Conservation (phyloP, 306 rosid species). For the Ormosia semicastrata region DNA sequence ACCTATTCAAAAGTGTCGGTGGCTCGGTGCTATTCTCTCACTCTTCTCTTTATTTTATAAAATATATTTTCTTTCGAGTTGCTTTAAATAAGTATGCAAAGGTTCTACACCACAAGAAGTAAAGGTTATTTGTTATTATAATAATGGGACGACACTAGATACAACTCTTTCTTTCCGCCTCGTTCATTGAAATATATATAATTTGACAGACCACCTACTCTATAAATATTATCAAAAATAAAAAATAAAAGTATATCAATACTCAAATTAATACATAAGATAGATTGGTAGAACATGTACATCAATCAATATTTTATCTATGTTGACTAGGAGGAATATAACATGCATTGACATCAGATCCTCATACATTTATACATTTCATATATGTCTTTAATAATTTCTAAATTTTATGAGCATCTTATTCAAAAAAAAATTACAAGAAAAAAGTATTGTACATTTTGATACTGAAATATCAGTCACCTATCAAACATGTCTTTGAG, state of each 20-base stretch:
- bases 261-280: neutral
- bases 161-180: slow-evolving; percentile 27
- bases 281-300: slow-evolving; percentile 21
- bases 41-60: neutral
- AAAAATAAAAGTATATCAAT: neutral
- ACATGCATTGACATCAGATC: slow-evolving; percentile 26
- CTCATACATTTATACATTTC: neutral
- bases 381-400: neutral
- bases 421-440: neutral
- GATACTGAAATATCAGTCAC: neutral
- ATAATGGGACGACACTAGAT: slow-evolving; percentile 26
- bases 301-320: slow-evolving; percentile 21
- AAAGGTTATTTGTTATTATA: slow-evolving; percentile 25
- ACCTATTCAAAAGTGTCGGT: slow-evolving; percentile 39
- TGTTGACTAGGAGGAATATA: slow-evolving; percentile 21
- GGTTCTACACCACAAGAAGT: slow-evolving; percentile 40
- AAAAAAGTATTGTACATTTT: neutral
- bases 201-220: slow-evolving; percentile 37
- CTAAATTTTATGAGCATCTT: neutral
- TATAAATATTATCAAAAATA: neutral
- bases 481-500: neutral
- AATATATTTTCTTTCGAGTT: slow-evolving; percentile 9
- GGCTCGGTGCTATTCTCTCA: slow-evolving; percentile 10
- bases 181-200: slow-evolving; percentile 15
- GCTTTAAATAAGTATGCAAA: slow-evolving; percentile 22